Base-by-base conservation (phyloP, 1,284 basidiomycete genomes). In the Peniophora sp. region DNA sequence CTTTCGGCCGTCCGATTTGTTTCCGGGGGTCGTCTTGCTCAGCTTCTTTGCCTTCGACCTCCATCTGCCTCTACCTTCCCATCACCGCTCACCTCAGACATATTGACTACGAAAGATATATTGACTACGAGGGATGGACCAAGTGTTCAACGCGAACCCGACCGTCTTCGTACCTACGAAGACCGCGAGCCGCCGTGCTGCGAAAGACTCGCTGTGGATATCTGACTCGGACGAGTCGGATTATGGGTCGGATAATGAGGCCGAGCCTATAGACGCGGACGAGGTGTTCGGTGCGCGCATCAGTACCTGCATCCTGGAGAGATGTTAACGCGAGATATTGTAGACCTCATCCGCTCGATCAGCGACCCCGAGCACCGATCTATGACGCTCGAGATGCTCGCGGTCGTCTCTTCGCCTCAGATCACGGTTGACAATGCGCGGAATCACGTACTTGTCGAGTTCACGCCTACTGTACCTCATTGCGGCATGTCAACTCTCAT, bases 401-500 rank as follows among this genome's bases (percentile, higher is more conserved):
- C 92, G 17, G 96, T 99, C 24, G 95, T 99, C 36, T 95, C 92
- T 43, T 81, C 85, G 3, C 81, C 88, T 12, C 95, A 99, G 62
- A 88, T 98, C 54, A 76, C 75, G 34, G 78, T 98, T 37, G 72
- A 74, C 3, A 66, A 79, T 51, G 47, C 54, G 10, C 54, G 59
- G 22, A 90, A 92, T 60, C 79, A 82, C 42, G 76, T 99, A 32
- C 73, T 83, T 24, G 85, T 97, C 53, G 91, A 93, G 62, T 93
- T 97, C 60, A 98, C 96, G 5, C 97, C 97, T 1, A 99, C 96
- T 0, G 95, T 97, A 24, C 97, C 97, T 3, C 96, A 99, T 64
- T 99, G 96, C 62, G 92, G 92, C 47, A 95, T 97, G 92, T 96
- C 94, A 3, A 98, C 95, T 2, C 74, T 99, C 45, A 99, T 99